Conservation (phyloP, 2,329 filamentous ascomycete species). For the Trichoderma hamatum region DNA sequence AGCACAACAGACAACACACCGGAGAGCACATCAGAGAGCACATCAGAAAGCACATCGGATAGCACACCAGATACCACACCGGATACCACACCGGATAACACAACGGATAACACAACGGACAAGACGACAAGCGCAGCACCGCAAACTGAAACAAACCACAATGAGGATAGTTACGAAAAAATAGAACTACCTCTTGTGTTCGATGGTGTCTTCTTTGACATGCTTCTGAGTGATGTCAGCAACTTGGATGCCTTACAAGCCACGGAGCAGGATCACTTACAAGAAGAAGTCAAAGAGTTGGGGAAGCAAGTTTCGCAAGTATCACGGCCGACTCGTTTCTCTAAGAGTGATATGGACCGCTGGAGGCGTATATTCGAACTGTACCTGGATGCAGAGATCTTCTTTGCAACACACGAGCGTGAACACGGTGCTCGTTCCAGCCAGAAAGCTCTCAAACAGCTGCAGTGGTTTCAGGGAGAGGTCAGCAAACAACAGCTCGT, state of each 20-base stretch:
- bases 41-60: too few species aligned
- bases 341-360: conserved; percentile 67
- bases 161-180: conserved; percentile 34
- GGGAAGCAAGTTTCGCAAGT: conserved; percentile 66
- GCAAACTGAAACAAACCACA: background rate
- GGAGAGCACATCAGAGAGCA: too few species aligned
- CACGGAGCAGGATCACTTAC: conserved; percentile 66
- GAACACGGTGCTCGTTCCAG: conserved; percentile 71
- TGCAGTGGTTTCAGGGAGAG: conserved; percentile 73
- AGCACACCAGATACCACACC: too few species aligned
- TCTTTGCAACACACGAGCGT: conserved; percentile 76
- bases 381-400: conserved; percentile 78
- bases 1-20: background rate
- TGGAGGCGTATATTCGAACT: conserved; percentile 84
- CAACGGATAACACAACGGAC: background rate
- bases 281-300: conserved; percentile 63
- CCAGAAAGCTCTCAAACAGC: conserved; percentile 65
- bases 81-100: background rate
- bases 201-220: conserved; percentile 78
- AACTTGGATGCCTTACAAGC: conserved; percentile 69
- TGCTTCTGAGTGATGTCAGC: conserved; percentile 71
- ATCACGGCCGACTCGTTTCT: conserved; percentile 64
- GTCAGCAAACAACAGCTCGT: conserved; percentile 63
- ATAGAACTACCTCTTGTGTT: conserved; percentile 78
- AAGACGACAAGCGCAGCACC: background rate